Base-by-base conservation (phyloP, 169 alveolate genomes). In the Amoebophrya sp. region DNA sequence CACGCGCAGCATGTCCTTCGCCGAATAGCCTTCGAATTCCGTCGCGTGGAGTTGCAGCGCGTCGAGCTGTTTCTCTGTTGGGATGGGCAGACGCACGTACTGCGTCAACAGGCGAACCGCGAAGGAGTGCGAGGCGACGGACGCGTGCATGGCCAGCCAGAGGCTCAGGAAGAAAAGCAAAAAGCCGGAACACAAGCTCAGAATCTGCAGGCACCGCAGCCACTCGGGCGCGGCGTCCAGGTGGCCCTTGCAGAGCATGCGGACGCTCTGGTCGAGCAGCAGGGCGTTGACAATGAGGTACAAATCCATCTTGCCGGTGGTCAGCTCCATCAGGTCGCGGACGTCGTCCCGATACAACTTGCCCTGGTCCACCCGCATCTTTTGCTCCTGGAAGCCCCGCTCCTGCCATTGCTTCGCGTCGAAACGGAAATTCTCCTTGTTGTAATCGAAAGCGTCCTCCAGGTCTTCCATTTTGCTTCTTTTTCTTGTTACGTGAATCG, bases 141-240 rank as follows among this genome's bases (percentile, higher is more conserved):
- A 77, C 39, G 89, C 89, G 40, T 77, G 89, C 40, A 77, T 77
- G 23, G 89, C 89, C 23, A 77, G 89, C 89, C 89, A 77, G 39
- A 32, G 40, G 25, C 40, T 33, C 89, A 77, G 89, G 40, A 77
- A n/a, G 0, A 77, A 32, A 2, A n/a, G 39, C 89, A 77, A 18
- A 32, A 77, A 77, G n/a, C 40, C 89, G 23, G 18, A 7, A 2
- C 40, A 23, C 0, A 77, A 18, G n/a, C n/a, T 2, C 33, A 54
- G 23, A 23, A 3, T 2, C 40, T 32, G 0, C 39, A 77, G 89
- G 40, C 89, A 77, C 40, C 39, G 89, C 25, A 77, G 40, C 89
- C 89, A 77, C 83, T 66, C 83, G 32, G 83, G 83, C 29, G 83
- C 83, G 35, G 83, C 83, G 83, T 66, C 35, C 38, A 66, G 66